phyloP scores from a whole-genome alignment of 352 stramenopile species.

The Globisporangium nagaii region DNA sequence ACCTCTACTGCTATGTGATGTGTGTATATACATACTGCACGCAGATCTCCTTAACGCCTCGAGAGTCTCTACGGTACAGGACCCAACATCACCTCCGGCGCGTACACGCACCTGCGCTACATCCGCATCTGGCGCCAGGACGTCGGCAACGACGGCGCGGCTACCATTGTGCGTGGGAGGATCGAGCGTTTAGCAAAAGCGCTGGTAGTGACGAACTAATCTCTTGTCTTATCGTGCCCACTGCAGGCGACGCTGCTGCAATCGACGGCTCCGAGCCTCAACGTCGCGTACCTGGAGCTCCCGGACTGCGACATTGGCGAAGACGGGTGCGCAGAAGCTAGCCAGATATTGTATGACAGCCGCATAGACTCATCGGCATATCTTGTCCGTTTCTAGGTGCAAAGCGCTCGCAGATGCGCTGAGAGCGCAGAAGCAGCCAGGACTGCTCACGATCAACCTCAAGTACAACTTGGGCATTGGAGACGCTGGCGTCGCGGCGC shows the following conservation, averaged over 20 bases:
- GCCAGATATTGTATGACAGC: neutral
- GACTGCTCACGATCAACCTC: conserved; percentile 69
- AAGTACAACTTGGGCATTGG: conserved; percentile 66
- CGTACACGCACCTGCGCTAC: conserved; percentile 64
- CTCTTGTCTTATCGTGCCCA: neutral
- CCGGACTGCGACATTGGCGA: conserved; percentile 69
- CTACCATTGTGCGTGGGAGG: conserved; percentile 55
- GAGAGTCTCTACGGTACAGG: conserved; percentile 38
- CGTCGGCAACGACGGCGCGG: conserved; percentile 64
- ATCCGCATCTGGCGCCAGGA: conserved; percentile 83
- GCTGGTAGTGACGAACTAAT: too few species aligned
- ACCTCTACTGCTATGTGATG: neutral
- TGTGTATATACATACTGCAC: neutral
- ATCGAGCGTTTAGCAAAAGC: too few species aligned
- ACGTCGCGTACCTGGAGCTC: conserved; percentile 75
- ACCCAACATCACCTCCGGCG: conserved; percentile 52
- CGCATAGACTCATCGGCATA: neutral
- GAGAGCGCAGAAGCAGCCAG: conserved; percentile 39
- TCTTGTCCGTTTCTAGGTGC: conserved; percentile 25
- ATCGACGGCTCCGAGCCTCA: conserved; percentile 35
- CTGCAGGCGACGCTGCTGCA: conserved; percentile 38
- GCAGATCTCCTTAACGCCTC: conserved; percentile 40
- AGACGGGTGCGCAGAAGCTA: conserved; percentile 23
- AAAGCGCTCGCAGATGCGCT: conserved; percentile 46
- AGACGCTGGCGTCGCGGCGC: conserved; percentile 39